Evolutionary conservation across 331 rosid genomes (phyloP).

Genomic region (Cydonia oblonga): DNA sequence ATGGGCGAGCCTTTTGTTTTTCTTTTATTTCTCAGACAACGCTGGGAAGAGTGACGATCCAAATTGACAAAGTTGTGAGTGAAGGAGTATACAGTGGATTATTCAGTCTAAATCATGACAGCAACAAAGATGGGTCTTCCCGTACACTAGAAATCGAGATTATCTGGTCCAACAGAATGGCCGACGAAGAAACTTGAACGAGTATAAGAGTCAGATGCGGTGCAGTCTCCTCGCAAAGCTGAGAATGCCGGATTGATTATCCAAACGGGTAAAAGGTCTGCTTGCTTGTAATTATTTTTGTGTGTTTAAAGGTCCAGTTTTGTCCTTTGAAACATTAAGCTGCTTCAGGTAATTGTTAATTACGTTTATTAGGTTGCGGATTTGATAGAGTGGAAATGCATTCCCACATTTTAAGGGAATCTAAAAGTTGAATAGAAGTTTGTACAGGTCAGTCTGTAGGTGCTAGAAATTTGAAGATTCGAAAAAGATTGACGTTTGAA

Average conservation of each 20-base stretch:
- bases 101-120: constrained; percentile 82
- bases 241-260: background rate
- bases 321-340: constrained; percentile 42
- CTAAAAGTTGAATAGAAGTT: constrained; percentile 31
- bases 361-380: constrained; percentile 30
- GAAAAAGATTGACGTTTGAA: constrained; percentile 27
- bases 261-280: background rate
- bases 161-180: constrained; percentile 75
- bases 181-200: constrained; percentile 48
- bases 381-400: constrained; percentile 18
- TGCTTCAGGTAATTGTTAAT: constrained; percentile 61
- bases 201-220: background rate
- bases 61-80: constrained; percentile 82
- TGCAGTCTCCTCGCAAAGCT: background rate
- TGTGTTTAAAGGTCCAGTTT: constrained; percentile 44
- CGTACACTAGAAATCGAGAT: constrained; percentile 88
- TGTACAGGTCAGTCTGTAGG: constrained; percentile 67
- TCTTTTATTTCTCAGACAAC: constrained; percentile 43
- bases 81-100: constrained; percentile 93
- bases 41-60: constrained; percentile 90
- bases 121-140: constrained; percentile 90
- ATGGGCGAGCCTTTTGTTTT: constrained; percentile 3
- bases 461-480: constrained; percentile 29
- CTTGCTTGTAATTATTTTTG: constrained; percentile 42
- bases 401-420: constrained; percentile 32